Evolutionary conservation across 495 filamentous ascomycete genomes (phyloP).

Genomic region (Penicillium herquei): DNA sequence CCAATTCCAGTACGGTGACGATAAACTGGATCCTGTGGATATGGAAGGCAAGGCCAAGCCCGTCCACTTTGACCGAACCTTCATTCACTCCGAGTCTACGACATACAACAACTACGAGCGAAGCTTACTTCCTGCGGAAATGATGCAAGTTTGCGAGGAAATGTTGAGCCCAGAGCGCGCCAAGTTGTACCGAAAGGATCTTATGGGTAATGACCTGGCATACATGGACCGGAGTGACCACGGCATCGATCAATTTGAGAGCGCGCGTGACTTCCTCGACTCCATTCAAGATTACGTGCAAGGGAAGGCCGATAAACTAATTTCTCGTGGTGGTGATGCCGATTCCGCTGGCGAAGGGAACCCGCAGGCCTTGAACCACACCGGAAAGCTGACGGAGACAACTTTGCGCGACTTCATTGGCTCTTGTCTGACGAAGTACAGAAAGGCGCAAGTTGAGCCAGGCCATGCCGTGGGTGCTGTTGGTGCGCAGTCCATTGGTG

Average conservation of each 20-base stretch:
- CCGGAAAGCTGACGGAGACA: constrained; percentile 73
- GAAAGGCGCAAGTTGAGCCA: constrained; percentile 83
- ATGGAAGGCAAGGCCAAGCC: constrained; percentile 96
- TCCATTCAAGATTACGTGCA: constrained; percentile 69
- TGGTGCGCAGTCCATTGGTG: constrained; percentile 96
- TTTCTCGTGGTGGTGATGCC: constrained; percentile 37
- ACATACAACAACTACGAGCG: constrained; percentile 75
- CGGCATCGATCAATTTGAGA: constrained; percentile 80
- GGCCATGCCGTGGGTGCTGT: constrained; percentile 98
- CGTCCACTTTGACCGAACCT: constrained; percentile 90
- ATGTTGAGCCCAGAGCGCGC: constrained; percentile 63
- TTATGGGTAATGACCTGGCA: constrained; percentile 49
- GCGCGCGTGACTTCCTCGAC: constrained; percentile 76
- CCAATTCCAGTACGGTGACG: constrained; percentile 96
- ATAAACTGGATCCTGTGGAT: constrained; percentile 90
- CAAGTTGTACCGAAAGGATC: constrained; percentile 59
- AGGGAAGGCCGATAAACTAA: constrained; percentile 54
- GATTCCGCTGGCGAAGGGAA: constrained; percentile 38
- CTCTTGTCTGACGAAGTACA: constrained; percentile 85
- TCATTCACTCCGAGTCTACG: constrained; percentile 73
- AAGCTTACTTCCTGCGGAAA: constrained; percentile 71
- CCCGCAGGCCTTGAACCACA: constrained; percentile 57
- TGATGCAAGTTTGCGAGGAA: constrained; percentile 61
- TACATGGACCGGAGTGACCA: constrained; percentile 65
- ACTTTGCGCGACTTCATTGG: constrained; percentile 74